Conservation (phyloP, 192 early-diverging fungal species). For the Linnemannia zychae region DNA sequence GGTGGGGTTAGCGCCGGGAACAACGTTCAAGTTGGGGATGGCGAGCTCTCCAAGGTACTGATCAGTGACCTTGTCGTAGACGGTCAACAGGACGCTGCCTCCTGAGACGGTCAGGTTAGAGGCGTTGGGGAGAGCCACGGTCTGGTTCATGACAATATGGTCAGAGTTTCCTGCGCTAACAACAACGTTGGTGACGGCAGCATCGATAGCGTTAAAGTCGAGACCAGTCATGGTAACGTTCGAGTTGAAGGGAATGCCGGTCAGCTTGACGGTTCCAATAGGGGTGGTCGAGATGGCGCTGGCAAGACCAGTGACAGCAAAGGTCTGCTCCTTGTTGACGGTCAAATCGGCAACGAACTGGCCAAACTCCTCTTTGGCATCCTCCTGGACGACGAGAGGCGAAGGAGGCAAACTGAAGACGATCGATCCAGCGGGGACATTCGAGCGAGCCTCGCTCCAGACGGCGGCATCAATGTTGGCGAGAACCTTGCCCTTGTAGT, state of each 20-base stretch:
- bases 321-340: slow-evolving; percentile 50
- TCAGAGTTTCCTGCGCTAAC: slow-evolving; percentile 64
- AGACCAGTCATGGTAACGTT: slow-evolving; percentile 65
- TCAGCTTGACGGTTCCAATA: slow-evolving; percentile 64
- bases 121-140: slow-evolving; percentile 39
- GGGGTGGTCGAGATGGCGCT: slow-evolving; percentile 65
- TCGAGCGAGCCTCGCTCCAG: slow-evolving; percentile 47
- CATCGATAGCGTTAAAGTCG: slow-evolving; percentile 63
- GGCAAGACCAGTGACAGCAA: slow-evolving; percentile 63
- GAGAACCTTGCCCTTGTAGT: slow-evolving; percentile 39
- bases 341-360: slow-evolving; percentile 65
- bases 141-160: slow-evolving; percentile 56
- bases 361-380: slow-evolving; percentile 61
- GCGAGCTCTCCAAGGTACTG: slow-evolving; percentile 48
- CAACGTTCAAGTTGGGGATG: slow-evolving; percentile 43
- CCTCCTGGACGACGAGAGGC: slow-evolving; percentile 58
- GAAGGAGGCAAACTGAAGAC: slow-evolving; percentile 61
- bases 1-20: slow-evolving; percentile 43
- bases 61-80: slow-evolving; percentile 41
- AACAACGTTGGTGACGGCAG: slow-evolving; percentile 63
- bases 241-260: slow-evolving; percentile 67
- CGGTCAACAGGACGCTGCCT: slow-evolving; percentile 34
- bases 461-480: slow-evolving; percentile 42
- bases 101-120: slow-evolving; percentile 36
- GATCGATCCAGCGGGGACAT: slow-evolving; percentile 58